Evolutionary conservation across 208 protist species (phyloP).

Genomic region (Porcisia deanei): DNA sequence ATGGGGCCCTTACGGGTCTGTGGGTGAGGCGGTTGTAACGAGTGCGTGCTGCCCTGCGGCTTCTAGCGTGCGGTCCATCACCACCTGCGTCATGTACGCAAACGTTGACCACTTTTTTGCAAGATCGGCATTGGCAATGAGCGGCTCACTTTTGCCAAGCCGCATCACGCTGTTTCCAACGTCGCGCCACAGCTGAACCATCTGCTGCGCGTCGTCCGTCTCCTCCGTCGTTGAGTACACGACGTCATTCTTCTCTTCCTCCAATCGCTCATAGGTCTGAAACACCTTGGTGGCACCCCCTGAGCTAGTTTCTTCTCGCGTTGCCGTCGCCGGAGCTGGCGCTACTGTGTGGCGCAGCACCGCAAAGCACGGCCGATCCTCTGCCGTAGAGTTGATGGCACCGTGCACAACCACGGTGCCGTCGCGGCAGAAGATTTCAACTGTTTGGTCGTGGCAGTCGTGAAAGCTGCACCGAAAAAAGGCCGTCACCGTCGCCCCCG

Average conservation of each 20-base stretch:
- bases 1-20: neutral
- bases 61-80: conserved; percentile 56
- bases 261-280: conserved; percentile 27
- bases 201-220: conserved; percentile 41
- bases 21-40: neutral
- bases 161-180: conserved; percentile 53
- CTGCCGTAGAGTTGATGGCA: conserved; percentile 63
- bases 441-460: conserved; percentile 51
- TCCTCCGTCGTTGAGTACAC: conserved; percentile 34
- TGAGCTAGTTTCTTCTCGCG: conserved; percentile 22
- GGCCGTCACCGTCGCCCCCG: conserved; percentile 29
- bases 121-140: conserved; percentile 45
- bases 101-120: conserved; percentile 50
- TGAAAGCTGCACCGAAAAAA: conserved; percentile 70
- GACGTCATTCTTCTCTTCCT: conserved; percentile 23
- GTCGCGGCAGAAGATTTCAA: conserved; percentile 48
- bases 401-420: conserved; percentile 57
- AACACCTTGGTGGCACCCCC: conserved; percentile 15
- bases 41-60: conserved; percentile 38
- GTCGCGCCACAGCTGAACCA: conserved; percentile 70
- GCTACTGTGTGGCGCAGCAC: conserved; percentile 20
- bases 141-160: conserved; percentile 39
- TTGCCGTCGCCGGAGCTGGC: conserved; percentile 14
- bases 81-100: conserved; percentile 56
- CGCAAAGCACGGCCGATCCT: conserved; percentile 36